Evolutionary conservation across 2,329 filamentous ascomycete species (phyloP).

Genomic region (Ophiostoma sp.): DNA sequence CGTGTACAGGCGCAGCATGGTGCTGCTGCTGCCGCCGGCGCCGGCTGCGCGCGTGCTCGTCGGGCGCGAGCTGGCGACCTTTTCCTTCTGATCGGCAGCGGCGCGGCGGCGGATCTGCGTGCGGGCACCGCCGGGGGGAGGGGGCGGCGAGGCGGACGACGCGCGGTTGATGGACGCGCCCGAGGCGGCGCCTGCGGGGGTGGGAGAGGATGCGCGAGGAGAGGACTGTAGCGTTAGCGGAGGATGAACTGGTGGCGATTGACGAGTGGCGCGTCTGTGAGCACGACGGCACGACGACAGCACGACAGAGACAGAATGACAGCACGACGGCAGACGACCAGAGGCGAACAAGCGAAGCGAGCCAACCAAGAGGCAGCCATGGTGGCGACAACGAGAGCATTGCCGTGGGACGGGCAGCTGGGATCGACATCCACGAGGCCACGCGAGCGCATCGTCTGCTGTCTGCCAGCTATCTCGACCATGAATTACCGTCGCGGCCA

Average conservation of each 20-base stretch:
- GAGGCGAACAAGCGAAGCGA: background rate
- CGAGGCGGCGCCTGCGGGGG: constrained; percentile 52
- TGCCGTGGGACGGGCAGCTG: no score
- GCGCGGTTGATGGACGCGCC: constrained; percentile 65
- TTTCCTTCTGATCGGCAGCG: constrained; percentile 95
- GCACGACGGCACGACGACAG: no score
- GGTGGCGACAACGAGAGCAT: background rate
- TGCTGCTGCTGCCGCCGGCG: constrained; percentile 92
- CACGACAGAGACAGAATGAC: no score
- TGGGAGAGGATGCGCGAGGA: constrained; percentile 51
- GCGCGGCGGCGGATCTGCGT: constrained; percentile 93
- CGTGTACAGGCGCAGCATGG: constrained; percentile 96
- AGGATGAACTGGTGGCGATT: background rate
- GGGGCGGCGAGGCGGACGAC: constrained; percentile 81
- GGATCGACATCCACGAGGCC: background rate
- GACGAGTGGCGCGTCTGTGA: background rate
- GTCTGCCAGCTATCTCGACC: background rate
- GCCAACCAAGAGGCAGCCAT: background rate
- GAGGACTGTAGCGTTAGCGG: constrained; percentile 44
- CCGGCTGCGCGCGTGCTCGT: constrained; percentile 89
- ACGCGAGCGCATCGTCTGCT: background rate
- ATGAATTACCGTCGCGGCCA: background rate
- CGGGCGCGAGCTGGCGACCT: constrained; percentile 87
- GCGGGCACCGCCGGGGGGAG: constrained; percentile 86
- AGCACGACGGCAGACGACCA: background rate